Percentiles rank a stretch among this genome's conserved stretches.
Conservation (phyloP, 768 basidiomycete species). For the Epithele typhae region DNA sequence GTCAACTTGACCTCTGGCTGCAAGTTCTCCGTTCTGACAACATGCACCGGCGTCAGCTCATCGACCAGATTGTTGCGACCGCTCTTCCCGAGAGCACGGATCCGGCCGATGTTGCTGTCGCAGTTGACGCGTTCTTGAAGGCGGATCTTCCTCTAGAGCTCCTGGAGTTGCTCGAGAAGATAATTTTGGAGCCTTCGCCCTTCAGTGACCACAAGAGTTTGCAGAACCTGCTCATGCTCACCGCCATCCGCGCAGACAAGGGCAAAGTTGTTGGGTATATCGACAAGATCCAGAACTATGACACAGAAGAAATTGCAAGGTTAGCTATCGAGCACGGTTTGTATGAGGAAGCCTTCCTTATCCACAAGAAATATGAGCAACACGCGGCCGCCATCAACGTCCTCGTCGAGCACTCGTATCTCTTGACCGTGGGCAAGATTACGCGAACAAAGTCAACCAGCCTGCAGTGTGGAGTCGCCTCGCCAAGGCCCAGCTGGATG, state of each 20-base stretch:
- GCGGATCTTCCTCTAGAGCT: constrained; percentile 96
- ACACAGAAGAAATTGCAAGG: constrained; percentile 89
- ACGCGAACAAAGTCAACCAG: constrained; percentile 92
- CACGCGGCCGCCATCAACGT: constrained; percentile 96
- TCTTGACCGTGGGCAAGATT: constrained; percentile 93
- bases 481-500: constrained; percentile 98
- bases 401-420: constrained; percentile 96
- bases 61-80: constrained; percentile 93
- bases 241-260: constrained; percentile 96
- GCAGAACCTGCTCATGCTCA: constrained; percentile 91
- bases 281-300: constrained; percentile 95
- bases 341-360: constrained; percentile 93
- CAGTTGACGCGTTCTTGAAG: constrained; percentile 97
- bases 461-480: constrained; percentile 97
- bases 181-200: constrained; percentile 93
- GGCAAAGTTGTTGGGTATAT: constrained; percentile 98
- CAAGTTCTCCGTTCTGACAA: constrained; percentile 90
- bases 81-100: constrained; percentile 96
- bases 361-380: constrained; percentile 97
- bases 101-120: constrained; percentile 96
- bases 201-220: constrained; percentile 98
- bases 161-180: constrained; percentile 97
- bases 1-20: constrained; percentile 92
- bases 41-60: constrained; percentile 86
- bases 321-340: constrained; percentile 96